Evolutionary conservation across 225 moss, liverwort and hornwort genomes (phyloP).

Genomic region (Sphagnum tenellum): DNA sequence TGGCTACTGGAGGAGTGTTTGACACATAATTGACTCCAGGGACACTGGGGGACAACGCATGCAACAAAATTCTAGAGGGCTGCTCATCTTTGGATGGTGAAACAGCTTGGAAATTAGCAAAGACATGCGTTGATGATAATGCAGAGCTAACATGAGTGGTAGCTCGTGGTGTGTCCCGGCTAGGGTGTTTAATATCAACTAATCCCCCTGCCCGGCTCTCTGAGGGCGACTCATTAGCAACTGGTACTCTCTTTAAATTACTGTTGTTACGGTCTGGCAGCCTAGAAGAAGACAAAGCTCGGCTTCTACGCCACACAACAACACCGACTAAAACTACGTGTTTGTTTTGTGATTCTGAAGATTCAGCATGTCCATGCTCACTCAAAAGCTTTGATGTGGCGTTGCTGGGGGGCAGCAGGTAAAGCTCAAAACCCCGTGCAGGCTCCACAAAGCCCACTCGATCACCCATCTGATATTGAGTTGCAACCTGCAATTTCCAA

Average conservation of each 20-base stretch:
- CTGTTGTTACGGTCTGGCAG: constrained; percentile 56
- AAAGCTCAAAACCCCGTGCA: constrained; percentile 75
- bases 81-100: constrained; percentile 48
- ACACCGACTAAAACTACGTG: constrained; percentile 84
- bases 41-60: background rate
- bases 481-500: constrained; percentile 51
- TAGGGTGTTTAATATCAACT: too few species aligned
- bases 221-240: constrained; percentile 65
- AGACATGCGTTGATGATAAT: constrained; percentile 56
- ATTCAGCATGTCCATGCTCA: constrained; percentile 50
- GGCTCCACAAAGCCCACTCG: constrained; percentile 92
- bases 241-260: constrained; percentile 69
- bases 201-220: constrained; percentile 12
- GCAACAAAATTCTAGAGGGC: constrained; percentile 6
- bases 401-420: constrained; percentile 72
- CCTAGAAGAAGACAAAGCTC: constrained; percentile 48
- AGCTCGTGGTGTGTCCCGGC: background rate
- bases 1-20: constrained; percentile 10
- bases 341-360: constrained; percentile 30
- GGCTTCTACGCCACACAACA: constrained; percentile 93
- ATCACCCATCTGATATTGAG: constrained; percentile 84
- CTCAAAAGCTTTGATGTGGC: constrained; percentile 60
- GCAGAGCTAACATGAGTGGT: constrained; percentile 45
- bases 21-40: too few species aligned
- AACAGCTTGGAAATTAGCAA: constrained; percentile 55